These are phyloP conservation scores for Tilletia horrida DNA, from an alignment of 1,284 basidiomycete species.

Conservation along the genomic window DNA sequence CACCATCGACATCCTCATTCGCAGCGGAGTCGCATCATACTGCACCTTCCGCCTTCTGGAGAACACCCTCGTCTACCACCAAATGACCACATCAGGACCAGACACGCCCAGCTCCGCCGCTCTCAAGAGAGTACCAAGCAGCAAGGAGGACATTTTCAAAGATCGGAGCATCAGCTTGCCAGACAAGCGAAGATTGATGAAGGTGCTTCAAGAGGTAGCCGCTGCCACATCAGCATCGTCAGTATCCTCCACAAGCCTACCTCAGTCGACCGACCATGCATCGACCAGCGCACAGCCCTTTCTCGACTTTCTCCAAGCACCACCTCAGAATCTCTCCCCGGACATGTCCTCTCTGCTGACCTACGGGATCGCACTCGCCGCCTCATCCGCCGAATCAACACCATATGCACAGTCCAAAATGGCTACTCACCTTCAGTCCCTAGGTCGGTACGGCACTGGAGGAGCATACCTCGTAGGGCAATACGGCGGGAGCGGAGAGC, in stretches of 20 bases:
- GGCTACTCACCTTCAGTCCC: slow-evolving; percentile 66
- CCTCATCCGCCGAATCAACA: slow-evolving; percentile 32
- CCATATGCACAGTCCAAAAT: slow-evolving; percentile 27
- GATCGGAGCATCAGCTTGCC: slow-evolving; percentile 71
- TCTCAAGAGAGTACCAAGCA: slow-evolving; percentile 68
- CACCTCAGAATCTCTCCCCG: slow-evolving; percentile 36
- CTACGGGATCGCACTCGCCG: slow-evolving; percentile 53
- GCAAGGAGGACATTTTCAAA: slow-evolving; percentile 92
- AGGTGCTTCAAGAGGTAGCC: slow-evolving; percentile 63
- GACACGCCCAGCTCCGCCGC: not conserved
- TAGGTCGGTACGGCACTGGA: slow-evolving; percentile 76
- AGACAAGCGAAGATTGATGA: slow-evolving; percentile 88
- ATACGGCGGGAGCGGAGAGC: slow-evolving; percentile 69
- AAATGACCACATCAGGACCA: too few relatives aligned
- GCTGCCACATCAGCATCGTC: too few relatives aligned
- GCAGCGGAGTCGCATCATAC: slow-evolving; percentile 83
- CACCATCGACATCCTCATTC: slow-evolving; percentile 73
- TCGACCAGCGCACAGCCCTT: not conserved
- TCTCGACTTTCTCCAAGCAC: not conserved
- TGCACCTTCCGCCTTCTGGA: slow-evolving; percentile 86
- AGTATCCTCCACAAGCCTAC: too few relatives aligned
- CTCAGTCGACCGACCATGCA: too few relatives aligned
- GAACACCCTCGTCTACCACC: slow-evolving; percentile 28
- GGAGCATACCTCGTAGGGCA: slow-evolving; percentile 89
- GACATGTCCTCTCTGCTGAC: slow-evolving; percentile 60